Evolutionary conservation across 129 eudicot genomes (phyloP).

Genomic region (Ambrosia trifida): DNA sequence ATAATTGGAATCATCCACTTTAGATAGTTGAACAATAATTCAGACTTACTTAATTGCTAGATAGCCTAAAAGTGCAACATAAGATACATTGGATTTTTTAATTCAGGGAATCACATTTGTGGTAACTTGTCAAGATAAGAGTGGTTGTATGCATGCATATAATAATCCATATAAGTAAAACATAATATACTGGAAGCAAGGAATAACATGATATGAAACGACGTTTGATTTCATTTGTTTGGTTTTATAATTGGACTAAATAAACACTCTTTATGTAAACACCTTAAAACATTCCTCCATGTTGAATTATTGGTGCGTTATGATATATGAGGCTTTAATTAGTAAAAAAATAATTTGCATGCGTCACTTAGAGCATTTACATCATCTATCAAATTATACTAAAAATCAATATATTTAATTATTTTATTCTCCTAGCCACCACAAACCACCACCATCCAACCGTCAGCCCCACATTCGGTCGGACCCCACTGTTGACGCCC

Average conservation of each 20-base stretch:
- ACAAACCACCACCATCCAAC: too few relatives aligned
- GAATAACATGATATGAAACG: not conserved
- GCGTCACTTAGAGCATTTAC: too few relatives aligned
- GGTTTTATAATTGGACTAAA: slow-evolving; percentile 5
- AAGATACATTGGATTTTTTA: not conserved
- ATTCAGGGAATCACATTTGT: not conserved
- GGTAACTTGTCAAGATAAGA: slow-evolving; percentile 7
- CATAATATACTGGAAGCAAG: not conserved
- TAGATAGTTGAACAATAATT: slow-evolving; percentile 11
- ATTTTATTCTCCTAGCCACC: too few relatives aligned
- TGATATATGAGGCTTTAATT: too few relatives aligned
- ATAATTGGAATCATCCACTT: slow-evolving; percentile 19
- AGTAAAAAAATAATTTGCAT: too few relatives aligned
- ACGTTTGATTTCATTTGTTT: not conserved
- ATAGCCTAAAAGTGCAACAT: not conserved
- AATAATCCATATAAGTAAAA: not conserved
- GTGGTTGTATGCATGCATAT: not conserved
- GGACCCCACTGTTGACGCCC: too few relatives aligned
- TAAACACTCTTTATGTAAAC: too few relatives aligned
- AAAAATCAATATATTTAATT: too few relatives aligned
- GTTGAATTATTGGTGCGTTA: too few relatives aligned
- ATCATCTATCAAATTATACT: too few relatives aligned
- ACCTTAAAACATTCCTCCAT: too few relatives aligned
- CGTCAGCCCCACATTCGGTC: too few relatives aligned
- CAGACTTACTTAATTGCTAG: not conserved